Evolutionary conservation across 148 eudicot species (phyloP).

Genomic region (Simmondsia chinensis): DNA sequence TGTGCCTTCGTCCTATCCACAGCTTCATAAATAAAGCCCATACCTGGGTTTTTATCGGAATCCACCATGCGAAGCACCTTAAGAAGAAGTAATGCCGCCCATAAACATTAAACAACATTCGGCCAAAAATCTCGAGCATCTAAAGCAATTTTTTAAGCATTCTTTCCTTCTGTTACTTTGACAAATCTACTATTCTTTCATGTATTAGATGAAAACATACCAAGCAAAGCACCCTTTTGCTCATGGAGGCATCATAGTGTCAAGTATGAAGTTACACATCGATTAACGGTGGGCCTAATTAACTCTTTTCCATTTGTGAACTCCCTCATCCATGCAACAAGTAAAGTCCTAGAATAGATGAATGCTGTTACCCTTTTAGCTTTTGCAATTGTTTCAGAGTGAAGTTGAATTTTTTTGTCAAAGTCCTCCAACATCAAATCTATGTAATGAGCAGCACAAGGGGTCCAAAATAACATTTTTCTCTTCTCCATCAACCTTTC

Average conservation of each 20-base stretch:
- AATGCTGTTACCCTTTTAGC: no score
- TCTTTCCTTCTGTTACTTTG: background rate
- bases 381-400: no score
- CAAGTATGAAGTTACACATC: background rate
- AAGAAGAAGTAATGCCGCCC: background rate
- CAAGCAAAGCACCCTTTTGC: background rate
- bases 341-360: no score
- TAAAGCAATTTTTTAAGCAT: background rate
- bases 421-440: no score
- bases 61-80: slow-evolving; percentile 7
- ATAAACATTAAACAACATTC: background rate
- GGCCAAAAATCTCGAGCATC: slow-evolving; percentile 1
- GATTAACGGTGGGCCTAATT: slow-evolving; percentile 3
- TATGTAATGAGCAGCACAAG: no score
- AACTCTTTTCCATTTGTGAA: background rate
- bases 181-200: background rate
- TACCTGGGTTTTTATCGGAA: background rate
- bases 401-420: no score
- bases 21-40: no score
- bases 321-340: no score
- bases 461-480: no score
- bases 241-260: background rate
- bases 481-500: no score
- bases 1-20: background rate
- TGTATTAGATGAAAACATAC: no score